phyloP scores from a whole-genome alignment of 345 rosid genomes.

The Eucalyptus regnans region DNA sequence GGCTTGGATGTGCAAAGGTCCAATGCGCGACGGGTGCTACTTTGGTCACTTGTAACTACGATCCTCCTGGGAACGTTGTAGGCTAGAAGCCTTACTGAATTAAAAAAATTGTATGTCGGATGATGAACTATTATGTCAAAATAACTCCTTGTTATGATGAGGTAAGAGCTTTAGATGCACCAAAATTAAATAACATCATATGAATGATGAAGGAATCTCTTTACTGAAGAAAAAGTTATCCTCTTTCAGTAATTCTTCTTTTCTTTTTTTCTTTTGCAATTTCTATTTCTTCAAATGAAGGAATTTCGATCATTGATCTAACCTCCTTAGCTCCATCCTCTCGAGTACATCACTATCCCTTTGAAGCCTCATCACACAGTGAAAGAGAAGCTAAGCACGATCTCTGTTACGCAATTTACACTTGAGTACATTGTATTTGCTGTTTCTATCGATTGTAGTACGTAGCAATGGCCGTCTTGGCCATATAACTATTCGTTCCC shows the following conservation, averaged over 20 bases:
- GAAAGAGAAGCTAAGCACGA: not conserved
- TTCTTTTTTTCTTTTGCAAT: too few relatives aligned
- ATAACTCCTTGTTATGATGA: not conserved
- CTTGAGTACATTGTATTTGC: not conserved
- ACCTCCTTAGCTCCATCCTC: not conserved
- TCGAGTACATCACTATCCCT: not conserved
- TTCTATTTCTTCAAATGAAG: not conserved
- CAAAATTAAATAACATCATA: too few relatives aligned
- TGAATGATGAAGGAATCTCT: too few relatives aligned
- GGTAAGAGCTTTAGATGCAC: too few relatives aligned
- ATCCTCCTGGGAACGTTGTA: not conserved
- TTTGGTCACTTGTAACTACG: constrained; percentile 8
- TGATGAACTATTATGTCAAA: not conserved
- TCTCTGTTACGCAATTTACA: not conserved
- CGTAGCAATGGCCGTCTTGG: too few relatives aligned
- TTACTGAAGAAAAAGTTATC: too few relatives aligned
- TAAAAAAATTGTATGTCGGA: not conserved
- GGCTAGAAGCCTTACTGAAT: not conserved
- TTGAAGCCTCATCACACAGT: not conserved
- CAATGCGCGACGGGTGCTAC: not conserved
- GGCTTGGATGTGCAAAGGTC: too few relatives aligned
- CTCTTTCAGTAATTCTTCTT: too few relatives aligned
- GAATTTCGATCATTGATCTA: not conserved
- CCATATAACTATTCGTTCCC: too few relatives aligned
- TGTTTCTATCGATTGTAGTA: not conserved